Base-by-base conservation (phyloP, 805 yeast genomes). In the Wickerhamomyces subpelliculosus region DNA sequence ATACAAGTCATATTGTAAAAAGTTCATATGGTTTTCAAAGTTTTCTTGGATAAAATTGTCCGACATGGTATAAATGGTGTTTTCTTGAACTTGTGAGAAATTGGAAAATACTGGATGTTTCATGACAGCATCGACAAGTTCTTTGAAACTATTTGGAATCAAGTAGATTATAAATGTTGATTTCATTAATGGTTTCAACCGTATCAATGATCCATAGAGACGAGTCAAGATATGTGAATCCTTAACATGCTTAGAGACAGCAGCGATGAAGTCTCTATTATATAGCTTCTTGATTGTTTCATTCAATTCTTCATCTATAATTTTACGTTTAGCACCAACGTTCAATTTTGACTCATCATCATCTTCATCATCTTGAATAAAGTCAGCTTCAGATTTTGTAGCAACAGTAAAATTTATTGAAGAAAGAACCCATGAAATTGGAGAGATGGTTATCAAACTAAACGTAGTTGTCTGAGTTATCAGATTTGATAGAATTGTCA, bases 151-250 rank as follows among this genome's bases (percentile, higher is more conserved):
- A 3, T 58, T 57, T 2, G 77, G 72, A 5, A 64, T 61, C 23
- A 70, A 54, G 25, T 62, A 60, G 47, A 72, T 65, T 41, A 71
- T 62, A 16, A 70, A 48, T 23, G 61, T 60, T 12, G 62, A 54
- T 41, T 64, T 66, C 27, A 58, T 45, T 2, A 52, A 44, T 2
- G 75, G 72, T 26, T 58, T 54, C n/a, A 72, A 37, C 22, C 52
- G 49, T 16, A 70, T 51, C 33, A 72, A 48, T 4, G 65, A 48
- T 4, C 53, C 48, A 37, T 49, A 57, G 39, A 34, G 63, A 36
- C 35, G 55, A 18, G 42, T 55, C 37, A 42, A 41, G 27, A 27
- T 48, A 39, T 42, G 40, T 1, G 62, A 57, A 5, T 49, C 42
- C 6, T 41, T 32, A 11, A 42, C 32, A 10, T 35, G 11, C 5